Evolutionary conservation across 129 eudicot species (phyloP).

Genomic region (Arctium minus): DNA sequence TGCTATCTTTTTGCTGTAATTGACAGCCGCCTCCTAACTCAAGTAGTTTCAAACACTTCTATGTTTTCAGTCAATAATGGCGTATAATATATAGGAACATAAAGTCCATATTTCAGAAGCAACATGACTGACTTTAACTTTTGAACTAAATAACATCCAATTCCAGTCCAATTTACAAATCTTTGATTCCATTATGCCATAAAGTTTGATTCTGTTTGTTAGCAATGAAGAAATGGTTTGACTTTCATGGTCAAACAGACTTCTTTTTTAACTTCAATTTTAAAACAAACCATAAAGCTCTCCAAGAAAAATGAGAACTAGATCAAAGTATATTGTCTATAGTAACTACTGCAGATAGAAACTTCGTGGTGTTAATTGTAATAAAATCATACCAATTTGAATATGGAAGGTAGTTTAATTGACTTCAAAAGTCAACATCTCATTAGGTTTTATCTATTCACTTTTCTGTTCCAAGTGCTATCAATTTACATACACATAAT

Average conservation of each 20-base stretch:
- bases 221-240: constrained; percentile 2
- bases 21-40: too few relatives aligned
- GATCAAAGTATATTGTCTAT: not conserved
- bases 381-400: constrained; percentile 13
- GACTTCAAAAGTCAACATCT: constrained; percentile 27
- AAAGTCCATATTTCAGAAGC: not conserved
- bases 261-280: not conserved
- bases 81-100: not conserved
- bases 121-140: not conserved
- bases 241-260: constrained; percentile 23
- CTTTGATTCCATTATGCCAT: not conserved
- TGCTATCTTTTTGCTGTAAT: too few relatives aligned
- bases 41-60: too few relatives aligned
- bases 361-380: not conserved
- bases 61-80: too few relatives aligned
- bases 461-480: not conserved
- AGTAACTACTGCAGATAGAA: not conserved
- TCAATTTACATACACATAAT: not conserved
- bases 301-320: not conserved
- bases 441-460: not conserved
- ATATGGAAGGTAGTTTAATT: not conserved
- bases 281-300: not conserved
- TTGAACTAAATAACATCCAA: not conserved
- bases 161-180: not conserved
- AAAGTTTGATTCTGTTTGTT: not conserved